Evolutionary conservation across 2,329 filamentous ascomycete genomes (phyloP), one percentile per base, ranked within the genome.

Genomic region (Huntiella savannae): DNA sequence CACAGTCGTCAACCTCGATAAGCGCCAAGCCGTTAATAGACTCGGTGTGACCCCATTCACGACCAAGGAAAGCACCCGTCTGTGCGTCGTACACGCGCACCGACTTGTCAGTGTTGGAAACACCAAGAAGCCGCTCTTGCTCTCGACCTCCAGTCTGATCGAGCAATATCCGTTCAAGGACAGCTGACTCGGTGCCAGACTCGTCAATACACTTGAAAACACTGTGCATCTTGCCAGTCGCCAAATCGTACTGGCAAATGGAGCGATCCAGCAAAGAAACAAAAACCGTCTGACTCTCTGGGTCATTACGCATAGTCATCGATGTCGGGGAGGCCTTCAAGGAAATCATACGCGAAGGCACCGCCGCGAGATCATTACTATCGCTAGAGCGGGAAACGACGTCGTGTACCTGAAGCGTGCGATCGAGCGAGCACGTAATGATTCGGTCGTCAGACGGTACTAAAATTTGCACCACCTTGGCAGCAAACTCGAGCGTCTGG

Each of bases 21-120:
- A 95, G 63, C 3, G 81, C 73, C 13, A 92, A 76, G 50, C 87
- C 87, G 44, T 83, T 93, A 52, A 98, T 85, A 6, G 87, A 82
- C 57, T 95, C 87, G 0, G 87, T 94, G 54, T 98, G 91, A 1
- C 91, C 91, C 75, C 86, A 95, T 62, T 96, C 91, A 36, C 85
- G 77, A 43, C 86, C 82, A 22, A 96, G 63, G 48, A 98, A 79
- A 1, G 67, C 64, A 6, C 88, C 87, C 37, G 75, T 77, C 51
- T 80, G 77, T 28, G 75, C 68, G 53, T 94, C 83, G 55, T 98
- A 98, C 12, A 98, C 66, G 33, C 91, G 72, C 47, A 98, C 79
- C 1, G 91, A 96, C 59, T 96, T 98, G 60, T 98, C 91, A 1
- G 84, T 94, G 54, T 87, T 87, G 6, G 88, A 95, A 8, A 91